phyloP scores from a whole-genome alignment of 2,329 filamentous ascomycete species.

The Penicillium aurantiogriseum region DNA sequence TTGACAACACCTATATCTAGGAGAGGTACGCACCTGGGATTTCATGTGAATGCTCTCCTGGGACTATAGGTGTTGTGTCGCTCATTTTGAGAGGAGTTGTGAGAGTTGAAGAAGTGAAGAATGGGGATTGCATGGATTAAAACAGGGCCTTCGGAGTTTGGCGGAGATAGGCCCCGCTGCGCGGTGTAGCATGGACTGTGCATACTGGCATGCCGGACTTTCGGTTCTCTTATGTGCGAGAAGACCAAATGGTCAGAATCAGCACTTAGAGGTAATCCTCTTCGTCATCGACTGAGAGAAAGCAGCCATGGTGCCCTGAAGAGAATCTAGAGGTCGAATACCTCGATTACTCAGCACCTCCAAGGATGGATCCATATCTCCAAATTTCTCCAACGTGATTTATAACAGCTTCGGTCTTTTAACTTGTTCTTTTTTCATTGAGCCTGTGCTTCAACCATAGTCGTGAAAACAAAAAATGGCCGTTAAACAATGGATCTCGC shows the following conservation, averaged over 20 bases:
- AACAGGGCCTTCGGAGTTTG: conserved; percentile 13
- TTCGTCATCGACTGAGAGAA: neutral
- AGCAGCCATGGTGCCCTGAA: neutral
- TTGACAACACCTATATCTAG: neutral
- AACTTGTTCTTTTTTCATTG: neutral
- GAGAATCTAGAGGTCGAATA: neutral
- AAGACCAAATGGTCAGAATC: neutral
- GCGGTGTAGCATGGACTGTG: neutral
- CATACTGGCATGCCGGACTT: neutral
- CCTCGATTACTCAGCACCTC: conserved; percentile 5
- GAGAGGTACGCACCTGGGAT: conserved; percentile 8
- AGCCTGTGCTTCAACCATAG: neutral
- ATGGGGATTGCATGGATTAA: conserved; percentile 2
- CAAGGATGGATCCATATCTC: neutral
- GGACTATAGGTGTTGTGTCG: neutral
- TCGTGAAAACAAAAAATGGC: conserved; percentile 16
- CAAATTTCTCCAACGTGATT: conserved; percentile 5
- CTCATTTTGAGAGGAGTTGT: conserved; percentile 9
- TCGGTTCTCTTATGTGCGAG: neutral
- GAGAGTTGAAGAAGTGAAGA: neutral
- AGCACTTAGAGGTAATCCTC: too few species aligned
- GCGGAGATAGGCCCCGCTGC: conserved; percentile 14
- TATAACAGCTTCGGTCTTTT: neutral
- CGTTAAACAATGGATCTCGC: conserved; percentile 54
- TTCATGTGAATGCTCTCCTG: neutral